A percentile compares a stretch with the other conserved stretches of the same genome.
Conservation (phyloP, 495 filamentous ascomycete species). For the Penicillium angulare region DNA sequence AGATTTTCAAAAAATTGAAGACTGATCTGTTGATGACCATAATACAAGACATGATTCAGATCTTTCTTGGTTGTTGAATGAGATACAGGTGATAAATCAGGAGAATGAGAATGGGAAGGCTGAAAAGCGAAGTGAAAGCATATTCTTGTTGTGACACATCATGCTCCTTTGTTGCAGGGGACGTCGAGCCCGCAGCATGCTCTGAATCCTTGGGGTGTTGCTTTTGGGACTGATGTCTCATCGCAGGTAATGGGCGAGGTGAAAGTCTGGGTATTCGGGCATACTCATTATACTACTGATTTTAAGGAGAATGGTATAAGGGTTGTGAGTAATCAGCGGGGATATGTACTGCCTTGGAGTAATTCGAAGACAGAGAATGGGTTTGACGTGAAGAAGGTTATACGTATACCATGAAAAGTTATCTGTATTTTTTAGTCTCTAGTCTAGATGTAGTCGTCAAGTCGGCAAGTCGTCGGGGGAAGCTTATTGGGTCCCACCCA, state of each 20-base stretch:
- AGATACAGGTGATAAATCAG: slow-evolving; percentile 33
- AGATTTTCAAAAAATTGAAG: slow-evolving; percentile 50
- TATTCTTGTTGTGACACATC: slow-evolving; percentile 55
- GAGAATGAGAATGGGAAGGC: slow-evolving; percentile 12
- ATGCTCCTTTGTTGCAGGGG: slow-evolving; percentile 31
- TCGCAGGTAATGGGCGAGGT: slow-evolving; percentile 14
- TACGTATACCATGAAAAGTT: neutral
- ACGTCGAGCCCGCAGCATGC: slow-evolving; percentile 44
- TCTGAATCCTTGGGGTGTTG: slow-evolving; percentile 38
- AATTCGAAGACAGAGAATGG: neutral
- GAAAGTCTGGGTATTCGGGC: slow-evolving; percentile 53
- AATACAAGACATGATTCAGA: slow-evolving; percentile 45
- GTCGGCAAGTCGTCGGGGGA: too few species aligned
- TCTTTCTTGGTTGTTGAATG: slow-evolving; percentile 40
- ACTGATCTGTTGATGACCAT: slow-evolving; percentile 50
- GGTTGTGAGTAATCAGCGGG: slow-evolving; percentile 54
- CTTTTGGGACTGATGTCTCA: slow-evolving; percentile 54
- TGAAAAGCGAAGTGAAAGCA: slow-evolving; percentile 7
- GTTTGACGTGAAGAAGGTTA: neutral
- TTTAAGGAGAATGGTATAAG: slow-evolving; percentile 36
- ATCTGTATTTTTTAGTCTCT: too few species aligned
- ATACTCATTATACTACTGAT: slow-evolving; percentile 50
- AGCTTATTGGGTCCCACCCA: too few species aligned
- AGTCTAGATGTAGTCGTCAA: too few species aligned
- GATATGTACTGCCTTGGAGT: slow-evolving; percentile 28